Conservation (phyloP, 768 basidiomycete genomes). For the Cystofilobasidium bisporidii region DNA sequence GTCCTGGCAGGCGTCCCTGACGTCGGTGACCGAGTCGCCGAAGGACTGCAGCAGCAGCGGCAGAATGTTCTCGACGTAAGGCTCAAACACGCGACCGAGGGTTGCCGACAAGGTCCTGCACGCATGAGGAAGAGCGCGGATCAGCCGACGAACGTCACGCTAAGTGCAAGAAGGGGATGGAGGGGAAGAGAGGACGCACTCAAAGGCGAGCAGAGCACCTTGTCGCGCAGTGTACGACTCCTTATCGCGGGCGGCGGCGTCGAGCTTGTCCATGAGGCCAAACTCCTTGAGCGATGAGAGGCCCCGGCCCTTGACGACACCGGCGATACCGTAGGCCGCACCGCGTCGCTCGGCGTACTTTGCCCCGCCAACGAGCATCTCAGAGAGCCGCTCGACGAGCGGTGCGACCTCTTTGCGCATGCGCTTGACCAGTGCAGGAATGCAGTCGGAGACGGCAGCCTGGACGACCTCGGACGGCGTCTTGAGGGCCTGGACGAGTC, state of each 20-base stretch:
- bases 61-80: conserved; percentile 52
- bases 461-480: conserved; percentile 96
- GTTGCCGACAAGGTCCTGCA: conserved; percentile 61
- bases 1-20: conserved; percentile 87
- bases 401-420: conserved; percentile 54
- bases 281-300: conserved; percentile 76
- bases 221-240: conserved; percentile 76
- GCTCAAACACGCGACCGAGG: conserved; percentile 72
- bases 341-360: conserved; percentile 95
- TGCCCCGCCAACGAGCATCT: conserved; percentile 61
- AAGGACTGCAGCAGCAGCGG: conserved; percentile 74
- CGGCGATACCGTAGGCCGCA: conserved; percentile 90
- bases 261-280: conserved; percentile 62
- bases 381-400: conserved; percentile 67
- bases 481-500: conserved; percentile 77
- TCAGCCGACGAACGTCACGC: too few species aligned
- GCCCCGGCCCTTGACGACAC: conserved; percentile 83
- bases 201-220: conserved; percentile 89
- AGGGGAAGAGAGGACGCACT: conserved; percentile 39
- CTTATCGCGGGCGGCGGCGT: conserved; percentile 75
- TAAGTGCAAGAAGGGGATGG: background rate
- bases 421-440: conserved; percentile 70
- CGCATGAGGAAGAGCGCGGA: background rate
- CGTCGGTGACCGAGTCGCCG: conserved; percentile 75
- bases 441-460: conserved; percentile 88